Evolutionary conservation across 495 filamentous ascomycete species (phyloP).

Genomic region (Amniculicola lignicola): DNA sequence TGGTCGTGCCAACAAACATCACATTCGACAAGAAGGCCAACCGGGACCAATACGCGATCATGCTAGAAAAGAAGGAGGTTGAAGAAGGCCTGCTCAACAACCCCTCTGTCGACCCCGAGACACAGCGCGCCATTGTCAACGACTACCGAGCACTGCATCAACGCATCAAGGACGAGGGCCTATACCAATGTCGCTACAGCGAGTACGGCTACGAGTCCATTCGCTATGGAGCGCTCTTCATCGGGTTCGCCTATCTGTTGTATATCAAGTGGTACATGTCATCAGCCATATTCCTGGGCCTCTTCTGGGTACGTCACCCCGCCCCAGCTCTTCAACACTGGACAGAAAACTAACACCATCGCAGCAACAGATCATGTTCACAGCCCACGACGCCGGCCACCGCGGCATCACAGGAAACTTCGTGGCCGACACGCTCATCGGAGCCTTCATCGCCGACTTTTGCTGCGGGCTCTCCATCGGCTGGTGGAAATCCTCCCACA

Average conservation of each 20-base stretch:
- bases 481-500: slow-evolving; percentile 56
- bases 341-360: slow-evolving; percentile 1
- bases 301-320: slow-evolving; percentile 44
- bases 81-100: slow-evolving; percentile 39
- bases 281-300: slow-evolving; percentile 47
- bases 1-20: not conserved
- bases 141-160: slow-evolving; percentile 48
- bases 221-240: slow-evolving; percentile 45
- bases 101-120: slow-evolving; percentile 45
- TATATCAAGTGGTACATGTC: slow-evolving; percentile 45
- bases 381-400: slow-evolving; percentile 52
- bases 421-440: slow-evolving; percentile 47
- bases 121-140: slow-evolving; percentile 44
- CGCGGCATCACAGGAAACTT: slow-evolving; percentile 51
- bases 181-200: slow-evolving; percentile 46
- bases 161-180: slow-evolving; percentile 42
- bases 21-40: slow-evolving; percentile 5
- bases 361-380: slow-evolving; percentile 53
- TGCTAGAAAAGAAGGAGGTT: slow-evolving; percentile 42
- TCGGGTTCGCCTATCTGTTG: slow-evolving; percentile 39
- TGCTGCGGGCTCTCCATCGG: slow-evolving; percentile 51
- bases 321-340: not conserved
- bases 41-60: slow-evolving; percentile 32
- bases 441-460: slow-evolving; percentile 50
- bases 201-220: slow-evolving; percentile 48